Conservation (phyloP, 345 rosid genomes). For the Theobroma cacao region DNA sequence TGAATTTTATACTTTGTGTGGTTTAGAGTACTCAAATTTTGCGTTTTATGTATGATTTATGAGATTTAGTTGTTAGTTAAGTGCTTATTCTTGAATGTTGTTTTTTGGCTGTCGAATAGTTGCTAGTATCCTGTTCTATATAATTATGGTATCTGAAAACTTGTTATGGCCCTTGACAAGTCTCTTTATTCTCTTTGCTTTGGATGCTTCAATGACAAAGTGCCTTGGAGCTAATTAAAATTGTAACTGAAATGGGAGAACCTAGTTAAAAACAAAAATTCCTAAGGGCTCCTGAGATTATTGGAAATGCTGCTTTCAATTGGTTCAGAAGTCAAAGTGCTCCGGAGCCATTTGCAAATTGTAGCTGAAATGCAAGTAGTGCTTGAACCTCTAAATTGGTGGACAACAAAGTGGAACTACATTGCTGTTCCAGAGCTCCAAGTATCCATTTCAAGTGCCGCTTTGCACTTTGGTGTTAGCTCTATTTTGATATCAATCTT, state of each 20-base stretch:
- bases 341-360: background rate
- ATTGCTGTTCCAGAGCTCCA: background rate
- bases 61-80: background rate
- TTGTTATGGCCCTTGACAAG: background rate
- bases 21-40: background rate
- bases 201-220: background rate
- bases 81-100: background rate
- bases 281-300: background rate
- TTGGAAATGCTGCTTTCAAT: conserved; percentile 3
- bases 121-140: background rate
- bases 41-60: background rate
- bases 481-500: background rate
- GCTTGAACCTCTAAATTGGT: background rate
- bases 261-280: background rate
- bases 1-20: background rate
- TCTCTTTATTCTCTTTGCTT: background rate
- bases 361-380: background rate
- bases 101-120: background rate
- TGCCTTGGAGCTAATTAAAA: background rate
- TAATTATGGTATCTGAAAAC: background rate
- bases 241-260: background rate
- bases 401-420: background rate
- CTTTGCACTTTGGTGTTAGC: background rate
- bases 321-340: background rate
- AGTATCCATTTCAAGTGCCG: background rate